Base-by-base conservation (phyloP, 2,329 filamentous ascomycete species). In the Gaeumannomyces sp. region DNA sequence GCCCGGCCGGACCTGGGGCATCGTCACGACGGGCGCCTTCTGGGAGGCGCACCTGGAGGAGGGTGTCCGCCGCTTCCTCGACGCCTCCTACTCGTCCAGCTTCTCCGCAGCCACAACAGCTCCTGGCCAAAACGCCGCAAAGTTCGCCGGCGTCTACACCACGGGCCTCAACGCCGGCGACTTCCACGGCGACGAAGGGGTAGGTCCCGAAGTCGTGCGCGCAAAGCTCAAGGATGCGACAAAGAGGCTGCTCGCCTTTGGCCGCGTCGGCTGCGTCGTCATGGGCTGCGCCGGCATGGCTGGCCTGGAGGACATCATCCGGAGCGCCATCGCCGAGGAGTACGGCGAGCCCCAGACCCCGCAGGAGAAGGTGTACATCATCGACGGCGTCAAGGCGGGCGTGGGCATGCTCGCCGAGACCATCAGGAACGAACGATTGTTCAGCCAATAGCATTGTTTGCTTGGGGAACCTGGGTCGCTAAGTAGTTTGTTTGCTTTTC, bases 271-370 rank as follows among this genome's bases (percentile, higher is more conserved):
- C 5, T 90, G 88, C 29, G 85, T 97, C 10, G 90, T 92, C 71
- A 83, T 97, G 79, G 93, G 93, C 0, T 97, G 93, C 74, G 93
- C 91, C 3, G 93, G 93, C 0, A 97, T 97, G 93, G 88, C 89
- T 1, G 93, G 93, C 0, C 83, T 97, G 77, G 90, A 95, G 70
- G 81, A 86, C 57, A 89, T 89, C 66, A 92, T 97, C 56, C 83
- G 89, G 45, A 81, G 84, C 59, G 89, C 89, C 0, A 89, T 90
- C 50, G 71, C 84, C 0, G 86, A 90, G 65, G 80, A 85, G 62
- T 81, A 89, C 65, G 90, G 90, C 1, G 74, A 81, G n/a, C 59
- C 27, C 8, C 22, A 28, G 76, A 81, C 14, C 80, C 81, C 60
- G 67, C 65, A 53, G 38, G 89, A 79, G 45, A 70, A 71, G 2